Evolutionary conservation across 108 stramenopile genomes (phyloP).

Genomic region (Nannochloropsis oceanica): DNA sequence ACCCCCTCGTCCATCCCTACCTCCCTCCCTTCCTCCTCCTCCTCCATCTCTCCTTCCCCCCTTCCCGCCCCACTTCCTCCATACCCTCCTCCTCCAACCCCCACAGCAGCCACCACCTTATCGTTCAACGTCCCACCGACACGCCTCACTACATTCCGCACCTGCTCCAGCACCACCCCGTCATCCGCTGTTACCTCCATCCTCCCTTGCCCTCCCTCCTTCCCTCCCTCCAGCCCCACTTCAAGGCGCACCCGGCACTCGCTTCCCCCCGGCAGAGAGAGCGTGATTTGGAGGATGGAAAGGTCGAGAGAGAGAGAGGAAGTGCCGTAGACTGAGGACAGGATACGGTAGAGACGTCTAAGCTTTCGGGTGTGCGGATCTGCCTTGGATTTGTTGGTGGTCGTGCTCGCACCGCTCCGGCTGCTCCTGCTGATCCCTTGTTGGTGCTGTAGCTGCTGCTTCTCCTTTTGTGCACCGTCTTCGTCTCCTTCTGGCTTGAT

Average conservation of each 20-base stretch:
- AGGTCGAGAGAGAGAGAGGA: background rate
- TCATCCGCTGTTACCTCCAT: background rate
- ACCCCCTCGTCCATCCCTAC: background rate
- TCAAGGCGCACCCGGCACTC: background rate
- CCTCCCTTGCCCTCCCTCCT: background rate
- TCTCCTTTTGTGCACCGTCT: too few species aligned
- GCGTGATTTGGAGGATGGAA: background rate
- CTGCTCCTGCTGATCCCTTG: too few species aligned
- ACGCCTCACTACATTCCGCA: background rate
- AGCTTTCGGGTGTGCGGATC: too few species aligned
- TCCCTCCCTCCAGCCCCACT: too few species aligned
- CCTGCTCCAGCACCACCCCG: background rate
- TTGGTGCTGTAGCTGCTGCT: too few species aligned
- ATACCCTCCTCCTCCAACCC: too few species aligned
- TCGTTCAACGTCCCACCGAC: background rate
- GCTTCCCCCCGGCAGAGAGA: background rate
- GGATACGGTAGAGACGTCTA: background rate
- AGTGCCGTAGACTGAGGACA: background rate
- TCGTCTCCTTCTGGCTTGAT: too few species aligned
- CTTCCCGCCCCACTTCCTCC: background rate
- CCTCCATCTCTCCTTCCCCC: background rate
- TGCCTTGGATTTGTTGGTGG: too few species aligned
- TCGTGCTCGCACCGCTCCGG: too few species aligned
- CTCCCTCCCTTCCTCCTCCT: background rate
- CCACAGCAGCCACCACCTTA: background rate